Evolutionary conservation across 306 rosid genomes (phyloP).

Genomic region (Luffa acutangula): DNA sequence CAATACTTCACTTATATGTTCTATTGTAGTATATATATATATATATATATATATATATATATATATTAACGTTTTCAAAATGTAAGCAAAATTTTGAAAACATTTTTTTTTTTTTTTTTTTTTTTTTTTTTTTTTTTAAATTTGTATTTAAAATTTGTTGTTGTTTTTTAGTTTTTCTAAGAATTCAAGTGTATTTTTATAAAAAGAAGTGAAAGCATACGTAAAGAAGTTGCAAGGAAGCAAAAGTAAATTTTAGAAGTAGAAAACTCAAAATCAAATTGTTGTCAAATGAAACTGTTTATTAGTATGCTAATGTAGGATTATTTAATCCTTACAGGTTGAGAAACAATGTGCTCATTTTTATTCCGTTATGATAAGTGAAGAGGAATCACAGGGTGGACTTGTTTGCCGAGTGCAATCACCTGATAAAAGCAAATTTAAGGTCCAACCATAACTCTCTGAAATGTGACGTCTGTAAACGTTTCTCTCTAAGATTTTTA

Average conservation of each 20-base stretch:
- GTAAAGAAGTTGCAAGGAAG: background rate
- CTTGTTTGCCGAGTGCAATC: conserved; percentile 93
- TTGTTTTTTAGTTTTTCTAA: no score
- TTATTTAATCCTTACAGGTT: conserved; percentile 40
- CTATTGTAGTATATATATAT: no score
- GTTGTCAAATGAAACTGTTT: background rate
- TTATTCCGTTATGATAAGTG: conserved; percentile 68
- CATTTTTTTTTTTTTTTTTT: no score
- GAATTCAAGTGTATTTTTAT: background rate
- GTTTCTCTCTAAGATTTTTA: background rate
- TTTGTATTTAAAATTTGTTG: no score
- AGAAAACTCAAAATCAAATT: background rate
- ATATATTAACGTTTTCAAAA: background rate
- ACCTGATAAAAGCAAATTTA: conserved; percentile 92
- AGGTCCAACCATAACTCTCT: conserved; percentile 40
- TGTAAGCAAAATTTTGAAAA: background rate
- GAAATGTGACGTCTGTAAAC: background rate
- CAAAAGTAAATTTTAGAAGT: background rate
- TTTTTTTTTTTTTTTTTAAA: no score
- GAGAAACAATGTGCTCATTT: conserved; percentile 99
- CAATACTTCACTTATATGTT: background rate
- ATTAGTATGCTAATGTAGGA: background rate
- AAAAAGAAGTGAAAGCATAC: background rate
- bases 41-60: no score
- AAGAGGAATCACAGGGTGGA: conserved; percentile 78